These are phyloP conservation scores for Myriosclerotinia scirpicola DNA, from an alignment of 2,329 filamentous ascomycete genomes.

Conservation along the genomic window DNA sequence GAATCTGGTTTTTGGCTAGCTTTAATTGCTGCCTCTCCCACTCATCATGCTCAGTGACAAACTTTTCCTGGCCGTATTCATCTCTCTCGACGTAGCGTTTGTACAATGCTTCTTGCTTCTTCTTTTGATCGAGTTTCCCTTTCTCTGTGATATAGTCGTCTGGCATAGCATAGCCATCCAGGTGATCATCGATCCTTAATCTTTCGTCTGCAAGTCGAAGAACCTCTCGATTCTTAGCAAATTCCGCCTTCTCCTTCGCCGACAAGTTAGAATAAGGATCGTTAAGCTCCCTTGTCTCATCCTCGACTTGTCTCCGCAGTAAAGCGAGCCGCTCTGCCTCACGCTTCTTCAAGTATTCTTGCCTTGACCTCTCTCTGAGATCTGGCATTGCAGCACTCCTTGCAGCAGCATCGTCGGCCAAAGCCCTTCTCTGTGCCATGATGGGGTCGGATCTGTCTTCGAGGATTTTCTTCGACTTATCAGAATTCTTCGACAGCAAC, in stretches of 20 bases:
- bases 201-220: slow-evolving; percentile 77
- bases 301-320: slow-evolving; percentile 84
- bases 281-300: slow-evolving; percentile 79
- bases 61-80: slow-evolving; percentile 83
- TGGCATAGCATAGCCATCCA: slow-evolving; percentile 88
- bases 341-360: slow-evolving; percentile 91
- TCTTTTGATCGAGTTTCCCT: slow-evolving; percentile 81
- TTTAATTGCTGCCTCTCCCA: slow-evolving; percentile 90
- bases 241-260: slow-evolving; percentile 68
- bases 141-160: slow-evolving; percentile 95
- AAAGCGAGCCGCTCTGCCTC: slow-evolving; percentile 82
- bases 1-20: slow-evolving; percentile 85
- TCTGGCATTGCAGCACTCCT: slow-evolving; percentile 74
- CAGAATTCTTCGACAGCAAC: slow-evolving; percentile 68
- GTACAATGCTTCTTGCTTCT: slow-evolving; percentile 87
- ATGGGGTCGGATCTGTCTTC: slow-evolving; percentile 51
- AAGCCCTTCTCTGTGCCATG: slow-evolving; percentile 57
- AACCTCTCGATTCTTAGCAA: slow-evolving; percentile 82
- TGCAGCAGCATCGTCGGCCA: slow-evolving; percentile 67
- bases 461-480: slow-evolving; percentile 66
- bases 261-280: slow-evolving; percentile 70
- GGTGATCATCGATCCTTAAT: slow-evolving; percentile 83
- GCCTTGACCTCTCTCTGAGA: slow-evolving; percentile 77
- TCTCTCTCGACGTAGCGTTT: slow-evolving; percentile 86
- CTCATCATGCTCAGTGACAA: slow-evolving; percentile 90